phyloP scores from a whole-genome alignment of 192 early-diverging fungal genomes.

The Coemansia sp. region DNA sequence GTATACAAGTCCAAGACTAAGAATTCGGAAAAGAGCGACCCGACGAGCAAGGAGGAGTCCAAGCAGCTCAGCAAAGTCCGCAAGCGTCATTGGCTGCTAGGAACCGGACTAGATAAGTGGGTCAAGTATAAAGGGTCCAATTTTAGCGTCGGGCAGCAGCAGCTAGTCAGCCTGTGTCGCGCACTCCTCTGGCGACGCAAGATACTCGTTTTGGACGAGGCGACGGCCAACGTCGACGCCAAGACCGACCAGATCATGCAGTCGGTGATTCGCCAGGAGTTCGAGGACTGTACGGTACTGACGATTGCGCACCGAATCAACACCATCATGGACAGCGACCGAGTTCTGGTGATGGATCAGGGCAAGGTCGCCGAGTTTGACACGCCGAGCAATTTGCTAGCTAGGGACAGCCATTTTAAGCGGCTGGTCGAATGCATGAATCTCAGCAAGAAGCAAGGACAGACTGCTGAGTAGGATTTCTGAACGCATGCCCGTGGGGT shows the following conservation, averaged over 20 bases:
- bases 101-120: constrained; percentile 22
- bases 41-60: background rate
- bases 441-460: background rate
- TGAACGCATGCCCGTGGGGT: no score
- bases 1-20: background rate
- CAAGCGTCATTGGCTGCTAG: constrained; percentile 1
- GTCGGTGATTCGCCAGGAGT: constrained; percentile 58
- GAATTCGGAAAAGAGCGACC: background rate
- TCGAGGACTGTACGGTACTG: constrained; percentile 46
- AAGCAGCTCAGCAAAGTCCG: background rate
- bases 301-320: constrained; percentile 74
- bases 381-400: constrained; percentile 17
- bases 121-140: constrained; percentile 60
- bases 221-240: constrained; percentile 62
- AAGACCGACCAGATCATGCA: constrained; percentile 67
- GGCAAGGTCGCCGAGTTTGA: constrained; percentile 40
- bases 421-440: constrained; percentile 20
- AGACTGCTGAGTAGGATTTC: background rate
- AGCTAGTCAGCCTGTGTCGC: constrained; percentile 61
- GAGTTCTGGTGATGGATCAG: constrained; percentile 60
- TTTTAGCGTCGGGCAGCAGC: constrained; percentile 74
- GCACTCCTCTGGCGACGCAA: constrained; percentile 67
- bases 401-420: constrained; percentile 8
- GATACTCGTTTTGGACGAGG: constrained; percentile 83
- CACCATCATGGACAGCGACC: constrained; percentile 65